These are phyloP conservation scores for Kodamaea leandrae DNA, from an alignment of 805 yeast genomes.

Conservation along the genomic window DNA sequence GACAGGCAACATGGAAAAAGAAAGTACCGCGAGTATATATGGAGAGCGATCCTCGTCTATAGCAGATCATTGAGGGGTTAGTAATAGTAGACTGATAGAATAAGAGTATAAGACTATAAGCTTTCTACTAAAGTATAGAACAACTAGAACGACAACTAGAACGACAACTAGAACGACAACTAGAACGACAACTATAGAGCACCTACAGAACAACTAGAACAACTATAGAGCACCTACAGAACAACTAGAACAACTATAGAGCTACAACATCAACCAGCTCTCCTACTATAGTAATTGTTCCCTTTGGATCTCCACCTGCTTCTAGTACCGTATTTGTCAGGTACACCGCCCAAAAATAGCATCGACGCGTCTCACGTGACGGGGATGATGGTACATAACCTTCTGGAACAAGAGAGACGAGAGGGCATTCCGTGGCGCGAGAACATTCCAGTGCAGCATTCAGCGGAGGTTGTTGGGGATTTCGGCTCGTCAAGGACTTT, in stretches of 20 bases:
- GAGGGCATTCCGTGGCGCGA: background rate
- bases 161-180: background rate
- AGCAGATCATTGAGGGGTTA: too few relatives aligned
- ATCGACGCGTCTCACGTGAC: background rate
- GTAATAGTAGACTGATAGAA: too few relatives aligned
- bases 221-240: slow-evolving; percentile 3
- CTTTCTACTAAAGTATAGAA: too few relatives aligned
- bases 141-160: background rate
- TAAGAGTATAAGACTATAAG: too few relatives aligned
- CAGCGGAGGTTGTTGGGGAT: too few relatives aligned
- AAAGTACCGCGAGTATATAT: background rate
- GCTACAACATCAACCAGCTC: too few relatives aligned
- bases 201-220: background rate
- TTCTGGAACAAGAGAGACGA: background rate
- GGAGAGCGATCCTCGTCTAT: background rate
- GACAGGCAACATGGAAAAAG: too few relatives aligned
- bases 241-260: background rate
- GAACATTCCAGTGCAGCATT: background rate
- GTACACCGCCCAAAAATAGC: background rate
- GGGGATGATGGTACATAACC: background rate
- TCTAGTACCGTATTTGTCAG: too few relatives aligned
- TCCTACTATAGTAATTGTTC: too few relatives aligned
- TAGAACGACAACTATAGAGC: background rate
- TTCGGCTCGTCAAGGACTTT: background rate
- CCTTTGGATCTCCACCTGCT: too few relatives aligned